Base-by-base conservation (phyloP, 176 grass and related monocot species). In the Eremochloa ophiuroides region DNA sequence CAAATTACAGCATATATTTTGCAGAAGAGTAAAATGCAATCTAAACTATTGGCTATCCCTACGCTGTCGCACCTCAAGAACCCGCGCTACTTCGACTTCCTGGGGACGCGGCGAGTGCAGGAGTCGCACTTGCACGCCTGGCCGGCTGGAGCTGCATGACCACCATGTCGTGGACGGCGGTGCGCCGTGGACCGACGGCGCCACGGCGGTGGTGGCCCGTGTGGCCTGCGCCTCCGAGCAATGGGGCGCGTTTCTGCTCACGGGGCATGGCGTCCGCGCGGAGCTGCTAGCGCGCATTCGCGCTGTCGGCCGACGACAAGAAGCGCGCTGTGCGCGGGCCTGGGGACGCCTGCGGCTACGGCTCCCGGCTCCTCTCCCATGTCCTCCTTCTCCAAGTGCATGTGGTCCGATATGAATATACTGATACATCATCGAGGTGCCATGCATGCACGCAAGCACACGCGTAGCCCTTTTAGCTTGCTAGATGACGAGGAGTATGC, bases 301-400 rank as follows among this genome's bases (percentile, higher is more conserved):
- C 91, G 35, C 93, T 99, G 11, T 89, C 97, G 6, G 80, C 80
- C 28, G 30, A 82, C 23, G 82, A 88, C 50, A 99, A 99, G 85
- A 69, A 96, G 62, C 74, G 80, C 27, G 97, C 91, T 6, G 85
- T 90, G 18, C 91, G 93, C 17, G 34, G 87, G 1, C 79, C 87
- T 9, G 92, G 86, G 15, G 82, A 93, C 71, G 34, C 89, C 66
- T 91, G 88, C 53, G 95, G 95, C 55, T 98, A 93, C 74, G 95
- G 95, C 33, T 83, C 87, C 25, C 92, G 89, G 77, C 95, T 90
- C 84, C 95, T 98, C 81, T 98, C 95, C 39, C n/a, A n/a, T n/a
- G n/a, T 93, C 92, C 85, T 98, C 90, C 93, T 99, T 99, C 93
- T 84, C 97, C 83, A 99, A 99, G 89, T 84, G 80, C 69, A 99